Evolutionary conservation across 2,329 filamentous ascomycete species (phyloP).

Genomic region (Arthrobotrys sinensis): DNA sequence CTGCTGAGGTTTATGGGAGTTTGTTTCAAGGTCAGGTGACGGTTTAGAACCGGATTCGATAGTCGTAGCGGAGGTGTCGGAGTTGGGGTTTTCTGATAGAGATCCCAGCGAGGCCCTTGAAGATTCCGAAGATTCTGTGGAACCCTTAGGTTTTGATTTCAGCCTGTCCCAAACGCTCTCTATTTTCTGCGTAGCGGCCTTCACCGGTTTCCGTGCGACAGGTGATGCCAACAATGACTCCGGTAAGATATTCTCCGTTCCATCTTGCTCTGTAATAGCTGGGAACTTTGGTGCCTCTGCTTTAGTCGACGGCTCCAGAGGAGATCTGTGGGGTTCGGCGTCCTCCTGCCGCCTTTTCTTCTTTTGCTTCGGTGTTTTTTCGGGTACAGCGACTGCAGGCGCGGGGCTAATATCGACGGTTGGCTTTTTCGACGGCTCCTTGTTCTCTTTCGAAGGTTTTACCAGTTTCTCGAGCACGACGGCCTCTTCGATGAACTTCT

Average conservation of each 20-base stretch:
- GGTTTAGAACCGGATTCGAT: slow-evolving; percentile 26
- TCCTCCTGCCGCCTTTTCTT: slow-evolving; percentile 26
- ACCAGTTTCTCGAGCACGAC: slow-evolving; percentile 30
- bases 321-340: too few species aligned
- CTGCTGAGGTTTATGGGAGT: neutral
- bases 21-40: slow-evolving; percentile 16
- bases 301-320: neutral
- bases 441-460: neutral
- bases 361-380: slow-evolving; percentile 20
- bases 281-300: neutral
- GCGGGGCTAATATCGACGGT: neutral
- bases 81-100: slow-evolving; percentile 20
- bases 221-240: slow-evolving; percentile 20
- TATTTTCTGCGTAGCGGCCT: slow-evolving; percentile 24
- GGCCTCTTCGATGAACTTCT: slow-evolving; percentile 41
- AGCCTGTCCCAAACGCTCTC: slow-evolving; percentile 53
- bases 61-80: slow-evolving; percentile 39
- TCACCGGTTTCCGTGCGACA: neutral
- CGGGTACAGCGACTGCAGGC: neutral
- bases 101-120: slow-evolving; percentile 36
- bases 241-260: slow-evolving; percentile 20
- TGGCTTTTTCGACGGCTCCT: neutral
- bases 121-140: slow-evolving; percentile 28
- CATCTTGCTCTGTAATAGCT: neutral
- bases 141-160: slow-evolving; percentile 17